Evolutionary conservation across 768 basidiomycete species (phyloP).

Genomic region (Inosperma sp.): DNA sequence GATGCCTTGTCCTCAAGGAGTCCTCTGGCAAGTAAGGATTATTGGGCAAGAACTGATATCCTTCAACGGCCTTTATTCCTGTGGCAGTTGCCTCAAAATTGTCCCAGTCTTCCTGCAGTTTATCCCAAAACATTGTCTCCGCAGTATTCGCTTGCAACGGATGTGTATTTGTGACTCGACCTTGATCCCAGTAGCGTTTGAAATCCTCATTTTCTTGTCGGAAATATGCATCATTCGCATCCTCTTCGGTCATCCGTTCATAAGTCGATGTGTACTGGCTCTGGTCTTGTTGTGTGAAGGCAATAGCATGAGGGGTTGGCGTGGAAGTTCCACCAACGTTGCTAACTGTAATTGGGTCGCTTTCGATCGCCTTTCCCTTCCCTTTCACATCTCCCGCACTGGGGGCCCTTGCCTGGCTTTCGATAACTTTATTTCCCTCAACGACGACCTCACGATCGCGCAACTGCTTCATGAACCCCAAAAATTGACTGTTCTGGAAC

Average conservation of each 20-base stretch:
- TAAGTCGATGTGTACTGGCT: slow-evolving; percentile 3
- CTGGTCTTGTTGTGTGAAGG: no score
- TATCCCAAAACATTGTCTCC: slow-evolving; percentile 51
- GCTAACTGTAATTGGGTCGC: not conserved
- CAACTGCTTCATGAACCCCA: slow-evolving; percentile 81
- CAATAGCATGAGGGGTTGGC: no score
- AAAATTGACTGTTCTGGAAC: slow-evolving; percentile 79
- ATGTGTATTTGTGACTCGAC: slow-evolving; percentile 21
- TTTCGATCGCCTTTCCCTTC: slow-evolving; percentile 52
- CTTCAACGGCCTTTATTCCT: slow-evolving; percentile 52
- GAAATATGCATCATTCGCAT: slow-evolving; percentile 65
- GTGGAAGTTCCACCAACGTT: no score
- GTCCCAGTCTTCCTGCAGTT: slow-evolving; percentile 77
- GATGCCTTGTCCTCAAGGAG: slow-evolving; percentile 48
- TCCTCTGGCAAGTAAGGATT: slow-evolving; percentile 76
- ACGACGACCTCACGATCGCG: slow-evolving; percentile 76
- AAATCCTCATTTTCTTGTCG: slow-evolving; percentile 68
- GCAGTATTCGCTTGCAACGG: slow-evolving; percentile 17
- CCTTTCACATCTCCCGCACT: slow-evolving; percentile 52
- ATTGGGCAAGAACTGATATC: slow-evolving; percentile 69
- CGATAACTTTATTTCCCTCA: slow-evolving; percentile 73
- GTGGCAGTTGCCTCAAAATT: slow-evolving; percentile 67
- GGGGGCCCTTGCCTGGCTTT: slow-evolving; percentile 37
- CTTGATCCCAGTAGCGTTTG: slow-evolving; percentile 52
- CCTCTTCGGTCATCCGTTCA: slow-evolving; percentile 22